Evolutionary conservation across 73 alveolate genomes (phyloP), one percentile per base, ranked within the genome.

Genomic region (Effrenium voratum): DNA sequence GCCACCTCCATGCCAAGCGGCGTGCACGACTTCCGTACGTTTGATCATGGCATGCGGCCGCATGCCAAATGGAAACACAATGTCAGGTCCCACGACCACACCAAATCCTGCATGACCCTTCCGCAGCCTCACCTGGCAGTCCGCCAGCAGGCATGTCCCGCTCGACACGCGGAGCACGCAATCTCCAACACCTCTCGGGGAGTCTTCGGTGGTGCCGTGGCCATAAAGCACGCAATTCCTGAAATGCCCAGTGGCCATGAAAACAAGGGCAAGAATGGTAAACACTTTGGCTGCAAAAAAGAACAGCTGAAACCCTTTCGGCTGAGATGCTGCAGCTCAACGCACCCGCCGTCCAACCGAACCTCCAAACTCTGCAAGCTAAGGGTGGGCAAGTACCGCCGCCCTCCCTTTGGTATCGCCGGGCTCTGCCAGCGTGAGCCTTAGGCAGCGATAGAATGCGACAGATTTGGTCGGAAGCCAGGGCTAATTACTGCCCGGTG

Each of bases 381-480:
- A 38, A 87, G 44, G 50, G 84, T 87, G 40, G 95, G 95, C 32
- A 87, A 70, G 32, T 87, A 87, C 43, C 72, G 43, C 40, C 72
- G 55, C 95, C 95, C 59, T 13, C 80, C 72, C 26, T 70, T 44
- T 34, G 83, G 66, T 5, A 50, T 70, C 15, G 79, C 70, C 8
- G 95, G 95, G 30, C 85, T 47, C 36, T 87, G 95, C 95, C 95
- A 87, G 45, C 95, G 66, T 36, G 95, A 87, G 47, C 95, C 95
- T 87, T 30, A 45, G 70, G 40, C 44, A n/a, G 19, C 82, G 26
- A 34, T 30, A 63, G n/a, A 40, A 1, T 30, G 40, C 43, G 4
- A 40, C 34, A 16, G 26, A 40, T 16, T 34, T 28, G 12, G 26
- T 16, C n/a, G 26, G 26, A 16, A 4, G 26, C 43, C 34, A 30